A percentile compares a stretch with the other conserved stretches of the same genome.
Evolutionary conservation across 371 early-diverging fungal genomes (phyloP).

Genomic region (Mucor piriformis): DNA sequence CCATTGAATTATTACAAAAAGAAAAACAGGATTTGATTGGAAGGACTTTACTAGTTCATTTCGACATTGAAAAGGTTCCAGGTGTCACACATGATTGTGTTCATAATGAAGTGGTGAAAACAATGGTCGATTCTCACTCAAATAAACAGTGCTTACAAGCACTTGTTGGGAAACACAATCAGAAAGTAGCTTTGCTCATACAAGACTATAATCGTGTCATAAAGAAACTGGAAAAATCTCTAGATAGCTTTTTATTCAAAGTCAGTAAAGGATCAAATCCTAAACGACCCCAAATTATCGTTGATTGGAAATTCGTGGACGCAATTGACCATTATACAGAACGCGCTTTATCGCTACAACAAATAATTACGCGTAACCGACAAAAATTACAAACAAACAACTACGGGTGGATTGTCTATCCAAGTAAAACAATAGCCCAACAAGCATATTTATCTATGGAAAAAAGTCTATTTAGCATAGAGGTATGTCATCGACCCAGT

Average conservation of each 20-base stretch:
- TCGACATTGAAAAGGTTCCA: neutral
- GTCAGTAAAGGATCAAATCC: neutral
- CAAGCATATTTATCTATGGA: conserved; percentile 45
- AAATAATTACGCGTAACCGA: conserved; percentile 63
- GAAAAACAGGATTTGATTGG: conserved; percentile 17
- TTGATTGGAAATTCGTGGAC: conserved; percentile 57
- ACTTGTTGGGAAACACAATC: conserved; percentile 13
- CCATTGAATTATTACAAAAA: conserved; percentile 38
- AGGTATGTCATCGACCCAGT: neutral
- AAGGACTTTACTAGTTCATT: conserved; percentile 22
- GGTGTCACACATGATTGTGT: neutral
- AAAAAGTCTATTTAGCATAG: neutral
- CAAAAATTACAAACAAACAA: conserved; percentile 49
- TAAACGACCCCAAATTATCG: conserved; percentile 1
- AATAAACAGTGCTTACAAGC: conserved; percentile 1
- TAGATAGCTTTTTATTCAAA: neutral
- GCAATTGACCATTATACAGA: conserved; percentile 73
- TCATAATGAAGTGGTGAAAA: neutral
- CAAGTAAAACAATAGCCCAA: conserved; percentile 37
- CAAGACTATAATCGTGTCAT: conserved; percentile 10
- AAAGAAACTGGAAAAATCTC: neutral
- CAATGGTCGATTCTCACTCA: neutral
- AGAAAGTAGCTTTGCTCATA: neutral
- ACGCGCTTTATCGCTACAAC: conserved; percentile 60
- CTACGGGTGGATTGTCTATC: conserved; percentile 74